Percentiles rank a stretch among this genome's conserved stretches.
These are phyloP conservation scores for Tubosaeta brunneosetosa DNA, from an alignment of 768 basidiomycete genomes.

Conservation along the genomic window DNA sequence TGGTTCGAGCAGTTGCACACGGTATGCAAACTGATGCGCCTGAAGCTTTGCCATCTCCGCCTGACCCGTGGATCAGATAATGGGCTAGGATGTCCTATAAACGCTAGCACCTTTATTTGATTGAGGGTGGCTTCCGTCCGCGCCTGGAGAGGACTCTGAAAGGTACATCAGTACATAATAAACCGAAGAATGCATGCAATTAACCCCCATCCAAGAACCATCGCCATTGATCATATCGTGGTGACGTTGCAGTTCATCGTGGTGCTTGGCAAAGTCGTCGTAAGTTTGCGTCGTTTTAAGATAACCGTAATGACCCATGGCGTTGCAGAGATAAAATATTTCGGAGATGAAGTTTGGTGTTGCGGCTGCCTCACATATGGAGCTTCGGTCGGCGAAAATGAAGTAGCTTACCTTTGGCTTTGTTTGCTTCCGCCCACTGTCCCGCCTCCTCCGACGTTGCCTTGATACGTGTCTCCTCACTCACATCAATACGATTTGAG, in stretches of 20 bases:
- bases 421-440: slow-evolving; percentile 59
- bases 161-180: neutral
- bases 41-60: slow-evolving; percentile 65
- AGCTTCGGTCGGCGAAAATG: neutral
- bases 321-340: slow-evolving; percentile 84
- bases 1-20: slow-evolving; percentile 83
- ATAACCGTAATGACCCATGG: slow-evolving; percentile 87
- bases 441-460: slow-evolving; percentile 85
- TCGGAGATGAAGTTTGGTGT: slow-evolving; percentile 92
- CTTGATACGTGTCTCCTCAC: slow-evolving; percentile 91
- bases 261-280: slow-evolving; percentile 66
- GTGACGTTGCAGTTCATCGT: slow-evolving; percentile 73
- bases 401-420: slow-evolving; percentile 38
- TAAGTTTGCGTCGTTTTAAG: slow-evolving; percentile 75
- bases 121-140: slow-evolving; percentile 77
- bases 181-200: slow-evolving; percentile 20
- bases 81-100: neutral
- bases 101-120: slow-evolving; percentile 58
- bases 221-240: slow-evolving; percentile 72
- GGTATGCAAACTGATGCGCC: slow-evolving; percentile 72
- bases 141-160: slow-evolving; percentile 64
- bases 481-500: slow-evolving; percentile 67
- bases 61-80: slow-evolving; percentile 33
- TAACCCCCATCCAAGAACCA: slow-evolving; percentile 78
- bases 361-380: slow-evolving; percentile 37